Evolutionary conservation across 2,329 filamentous ascomycete genomes (phyloP).

Genomic region (Pseudocercospora crystallina): DNA sequence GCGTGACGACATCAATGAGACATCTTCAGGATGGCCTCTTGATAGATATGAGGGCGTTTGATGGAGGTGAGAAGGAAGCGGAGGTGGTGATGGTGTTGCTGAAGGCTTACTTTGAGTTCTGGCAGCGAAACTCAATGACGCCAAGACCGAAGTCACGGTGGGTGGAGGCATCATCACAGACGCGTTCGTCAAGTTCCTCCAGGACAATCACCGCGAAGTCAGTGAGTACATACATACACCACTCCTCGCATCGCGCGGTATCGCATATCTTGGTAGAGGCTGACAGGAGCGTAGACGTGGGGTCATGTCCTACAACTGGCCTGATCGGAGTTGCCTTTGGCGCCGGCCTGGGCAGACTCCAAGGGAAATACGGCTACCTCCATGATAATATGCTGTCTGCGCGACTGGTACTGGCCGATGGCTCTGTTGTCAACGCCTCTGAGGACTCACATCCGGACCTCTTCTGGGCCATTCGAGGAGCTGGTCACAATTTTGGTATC

Average conservation of each 20-base stretch:
- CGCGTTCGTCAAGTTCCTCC: conserved; percentile 5
- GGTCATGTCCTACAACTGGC: conserved; percentile 5
- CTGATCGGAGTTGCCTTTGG: conserved; percentile 11
- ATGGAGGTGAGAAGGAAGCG: background rate
- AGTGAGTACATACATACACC: too few relatives aligned
- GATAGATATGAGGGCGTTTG: conserved; percentile 6
- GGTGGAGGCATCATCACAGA: conserved; percentile 3
- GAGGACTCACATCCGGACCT: conserved; percentile 17
- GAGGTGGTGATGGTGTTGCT: background rate
- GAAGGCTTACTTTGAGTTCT: background rate
- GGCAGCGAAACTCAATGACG: conserved; percentile 1
- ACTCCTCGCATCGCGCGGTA: too few relatives aligned
- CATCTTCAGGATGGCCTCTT: conserved; percentile 3
- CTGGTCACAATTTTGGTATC: conserved; percentile 23
- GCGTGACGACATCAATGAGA: conserved; percentile 7
- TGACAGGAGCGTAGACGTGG: too few relatives aligned
- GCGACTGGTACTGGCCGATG: conserved; percentile 5
- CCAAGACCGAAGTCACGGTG: background rate
- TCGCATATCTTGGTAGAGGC: too few relatives aligned
- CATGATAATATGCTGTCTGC: conserved; percentile 10
- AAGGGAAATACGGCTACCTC: conserved; percentile 10
- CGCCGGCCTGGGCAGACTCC: conserved; percentile 9
- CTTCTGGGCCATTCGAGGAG: conserved; percentile 23
- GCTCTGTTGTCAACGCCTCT: background rate
- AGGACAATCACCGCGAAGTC: conserved; percentile 4